Evolutionary conservation across 31 red algal genomes (phyloP).

Genomic region (Odonthalia washingtoniensis): DNA sequence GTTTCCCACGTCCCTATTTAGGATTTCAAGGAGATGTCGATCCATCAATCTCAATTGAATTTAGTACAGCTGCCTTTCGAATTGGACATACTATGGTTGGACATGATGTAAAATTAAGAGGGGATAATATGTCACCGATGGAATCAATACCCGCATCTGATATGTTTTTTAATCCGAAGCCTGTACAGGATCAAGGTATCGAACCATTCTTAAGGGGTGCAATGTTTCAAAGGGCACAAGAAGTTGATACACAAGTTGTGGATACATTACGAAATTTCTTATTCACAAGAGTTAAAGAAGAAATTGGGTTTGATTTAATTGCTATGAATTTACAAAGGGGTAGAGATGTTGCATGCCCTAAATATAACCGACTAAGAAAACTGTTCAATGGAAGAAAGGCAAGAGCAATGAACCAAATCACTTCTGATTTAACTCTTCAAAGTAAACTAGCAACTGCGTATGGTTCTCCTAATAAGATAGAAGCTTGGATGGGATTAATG

Average conservation of each 20-base stretch:
- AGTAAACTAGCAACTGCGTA: slow-evolving; percentile 27
- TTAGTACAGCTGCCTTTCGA: slow-evolving; percentile 68
- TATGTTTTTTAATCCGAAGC: slow-evolving; percentile 56
- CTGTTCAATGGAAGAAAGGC: slow-evolving; percentile 20
- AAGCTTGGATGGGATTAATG: slow-evolving; percentile 68
- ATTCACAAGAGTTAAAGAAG: slow-evolving; percentile 50
- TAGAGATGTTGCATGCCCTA: slow-evolving; percentile 41
- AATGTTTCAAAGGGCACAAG: slow-evolving; percentile 32
- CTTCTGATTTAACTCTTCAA: slow-evolving; percentile 25
- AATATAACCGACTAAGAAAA: slow-evolving; percentile 39
- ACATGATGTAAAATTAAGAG: slow-evolving; percentile 24
- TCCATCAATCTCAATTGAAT: slow-evolving; percentile 40
- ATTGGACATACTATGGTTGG: slow-evolving; percentile 83
- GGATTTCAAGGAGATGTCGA: slow-evolving; percentile 46
- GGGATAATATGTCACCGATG: neutral
- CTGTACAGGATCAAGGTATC: slow-evolving; percentile 8
- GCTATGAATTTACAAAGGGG: slow-evolving; percentile 49
- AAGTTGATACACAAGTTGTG: slow-evolving; percentile 51
- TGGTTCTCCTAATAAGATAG: slow-evolving; percentile 50
- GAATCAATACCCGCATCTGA: slow-evolving; percentile 33
- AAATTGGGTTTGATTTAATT: slow-evolving; percentile 62
- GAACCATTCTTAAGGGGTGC: slow-evolving; percentile 54
- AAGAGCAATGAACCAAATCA: slow-evolving; percentile 12
- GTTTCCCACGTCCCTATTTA: slow-evolving; percentile 15
- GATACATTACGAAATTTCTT: slow-evolving; percentile 60